Conservation (phyloP, 306 rosid species). For the Dryas drummondii region DNA sequence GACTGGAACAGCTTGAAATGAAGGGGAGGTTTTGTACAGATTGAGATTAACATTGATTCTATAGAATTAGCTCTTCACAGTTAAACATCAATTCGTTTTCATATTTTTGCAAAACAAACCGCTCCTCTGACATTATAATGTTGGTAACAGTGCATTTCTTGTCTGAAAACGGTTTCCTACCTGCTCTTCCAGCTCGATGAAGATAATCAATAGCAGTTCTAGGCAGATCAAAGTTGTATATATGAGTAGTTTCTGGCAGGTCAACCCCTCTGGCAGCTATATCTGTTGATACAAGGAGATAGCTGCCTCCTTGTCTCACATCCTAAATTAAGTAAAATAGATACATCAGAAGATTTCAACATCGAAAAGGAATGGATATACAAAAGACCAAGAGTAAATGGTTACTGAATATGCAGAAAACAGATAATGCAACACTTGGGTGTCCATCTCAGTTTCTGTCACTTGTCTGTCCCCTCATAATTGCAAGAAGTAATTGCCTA, state of each 20-base stretch:
- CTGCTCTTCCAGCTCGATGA: slow-evolving; percentile 94
- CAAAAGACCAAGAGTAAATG: neutral
- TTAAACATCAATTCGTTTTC: slow-evolving; percentile 76
- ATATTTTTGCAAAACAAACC: slow-evolving; percentile 81
- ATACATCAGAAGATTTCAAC: slow-evolving; percentile 10
- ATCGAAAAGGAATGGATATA: neutral
- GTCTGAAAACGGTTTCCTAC: slow-evolving; percentile 86
- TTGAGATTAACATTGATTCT: slow-evolving; percentile 23
- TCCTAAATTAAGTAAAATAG: slow-evolving; percentile 47
- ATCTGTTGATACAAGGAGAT: slow-evolving; percentile 86
- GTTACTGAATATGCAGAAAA: neutral
- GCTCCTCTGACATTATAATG: slow-evolving; percentile 62
- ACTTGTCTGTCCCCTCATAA: neutral
- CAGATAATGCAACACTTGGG: neutral
- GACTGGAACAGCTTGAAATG: neutral
- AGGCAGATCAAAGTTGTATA: slow-evolving; percentile 86
- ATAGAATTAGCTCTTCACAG: slow-evolving; percentile 57
- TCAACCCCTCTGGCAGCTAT: slow-evolving; percentile 93
- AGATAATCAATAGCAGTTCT: slow-evolving; percentile 77
- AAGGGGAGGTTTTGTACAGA: neutral
- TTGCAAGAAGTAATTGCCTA: neutral
- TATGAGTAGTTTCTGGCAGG: slow-evolving; percentile 85
- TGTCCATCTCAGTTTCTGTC: neutral
- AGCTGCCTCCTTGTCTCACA: slow-evolving; percentile 68
- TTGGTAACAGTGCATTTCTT: slow-evolving; percentile 64